These are phyloP conservation scores for Yamadazyma nakazawae DNA, from an alignment of 805 yeast genomes.

Conservation along the genomic window DNA sequence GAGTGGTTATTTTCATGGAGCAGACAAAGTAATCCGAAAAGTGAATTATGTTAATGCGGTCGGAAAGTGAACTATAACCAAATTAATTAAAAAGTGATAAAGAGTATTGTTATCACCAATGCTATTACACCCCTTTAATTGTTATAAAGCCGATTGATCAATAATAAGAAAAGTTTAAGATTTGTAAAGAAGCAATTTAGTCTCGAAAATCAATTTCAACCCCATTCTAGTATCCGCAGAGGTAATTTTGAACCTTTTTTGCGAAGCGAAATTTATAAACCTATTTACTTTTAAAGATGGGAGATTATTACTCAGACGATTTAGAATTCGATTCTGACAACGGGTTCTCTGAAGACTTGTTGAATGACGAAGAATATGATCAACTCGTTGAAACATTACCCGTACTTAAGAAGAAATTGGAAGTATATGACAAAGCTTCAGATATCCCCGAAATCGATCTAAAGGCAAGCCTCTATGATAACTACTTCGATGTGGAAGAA, in stretches of 20 bases:
- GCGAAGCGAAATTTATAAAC: background rate
- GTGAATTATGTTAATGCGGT: too few relatives aligned
- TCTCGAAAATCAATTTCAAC: too few relatives aligned
- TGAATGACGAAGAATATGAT: constrained; percentile 40
- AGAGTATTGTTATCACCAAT: too few relatives aligned
- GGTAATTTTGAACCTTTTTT: background rate
- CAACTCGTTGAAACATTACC: constrained; percentile 45
- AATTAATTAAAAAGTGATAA: too few relatives aligned
- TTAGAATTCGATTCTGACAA: constrained; percentile 13
- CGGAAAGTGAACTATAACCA: too few relatives aligned
- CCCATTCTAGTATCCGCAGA: background rate
- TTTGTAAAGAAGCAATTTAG: too few relatives aligned
- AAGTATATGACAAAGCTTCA: constrained; percentile 33
- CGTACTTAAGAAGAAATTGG: constrained; percentile 32
- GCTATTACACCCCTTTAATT: too few relatives aligned
- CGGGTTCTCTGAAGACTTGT: constrained; percentile 35
- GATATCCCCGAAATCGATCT: constrained; percentile 47
- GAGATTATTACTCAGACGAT: constrained; percentile 12
- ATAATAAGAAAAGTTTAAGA: too few relatives aligned
- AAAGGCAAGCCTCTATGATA: constrained; percentile 57
- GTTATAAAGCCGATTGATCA: too few relatives aligned
- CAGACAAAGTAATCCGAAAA: too few relatives aligned
- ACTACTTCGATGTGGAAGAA: constrained; percentile 53
- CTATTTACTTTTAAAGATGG: background rate
- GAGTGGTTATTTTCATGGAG: too few relatives aligned